phyloP scores from a whole-genome alignment of 1,284 basidiomycete species.

The Trichosporon sp. region DNA sequence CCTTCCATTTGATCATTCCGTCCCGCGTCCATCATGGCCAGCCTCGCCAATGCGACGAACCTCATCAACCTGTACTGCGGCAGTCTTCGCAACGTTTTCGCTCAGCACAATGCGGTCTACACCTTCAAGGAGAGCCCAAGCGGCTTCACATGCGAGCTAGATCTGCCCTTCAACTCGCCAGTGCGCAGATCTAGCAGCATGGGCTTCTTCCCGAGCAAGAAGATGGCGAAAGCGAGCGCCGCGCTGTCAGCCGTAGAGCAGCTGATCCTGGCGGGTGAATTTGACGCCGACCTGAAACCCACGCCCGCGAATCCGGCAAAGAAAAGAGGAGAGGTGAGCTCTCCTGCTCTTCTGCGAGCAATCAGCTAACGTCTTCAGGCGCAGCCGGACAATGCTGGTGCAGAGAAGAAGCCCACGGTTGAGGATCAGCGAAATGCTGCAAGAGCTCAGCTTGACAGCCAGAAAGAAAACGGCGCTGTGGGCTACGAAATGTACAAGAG shows the following conservation, averaged over 20 bases:
- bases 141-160: background rate
- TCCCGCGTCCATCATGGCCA: background rate
- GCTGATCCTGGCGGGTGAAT: constrained; percentile 20
- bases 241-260: constrained; percentile 13
- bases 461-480: background rate
- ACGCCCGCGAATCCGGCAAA: constrained; percentile 16
- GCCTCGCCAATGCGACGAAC: constrained; percentile 1
- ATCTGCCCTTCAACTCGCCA: constrained; percentile 14
- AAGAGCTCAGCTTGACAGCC: background rate
- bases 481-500: background rate
- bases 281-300: constrained; percentile 18
- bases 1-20: background rate
- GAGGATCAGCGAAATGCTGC: background rate
- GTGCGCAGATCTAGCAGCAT: constrained; percentile 1
- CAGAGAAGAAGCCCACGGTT: background rate
- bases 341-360: background rate
- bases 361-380: background rate
- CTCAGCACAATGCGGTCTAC: constrained; percentile 6
- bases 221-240: constrained; percentile 24
- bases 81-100: constrained; percentile 14
- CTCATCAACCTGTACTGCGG: constrained; percentile 13
- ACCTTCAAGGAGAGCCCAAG: background rate
- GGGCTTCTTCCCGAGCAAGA: constrained; percentile 7
- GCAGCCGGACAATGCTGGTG: background rate
- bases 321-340: background rate